Percentiles rank a stretch among this genome's conserved stretches.
phyloP scores from a whole-genome alignment of 2,329 filamentous ascomycete genomes.

The Alternaria arborescens region DNA sequence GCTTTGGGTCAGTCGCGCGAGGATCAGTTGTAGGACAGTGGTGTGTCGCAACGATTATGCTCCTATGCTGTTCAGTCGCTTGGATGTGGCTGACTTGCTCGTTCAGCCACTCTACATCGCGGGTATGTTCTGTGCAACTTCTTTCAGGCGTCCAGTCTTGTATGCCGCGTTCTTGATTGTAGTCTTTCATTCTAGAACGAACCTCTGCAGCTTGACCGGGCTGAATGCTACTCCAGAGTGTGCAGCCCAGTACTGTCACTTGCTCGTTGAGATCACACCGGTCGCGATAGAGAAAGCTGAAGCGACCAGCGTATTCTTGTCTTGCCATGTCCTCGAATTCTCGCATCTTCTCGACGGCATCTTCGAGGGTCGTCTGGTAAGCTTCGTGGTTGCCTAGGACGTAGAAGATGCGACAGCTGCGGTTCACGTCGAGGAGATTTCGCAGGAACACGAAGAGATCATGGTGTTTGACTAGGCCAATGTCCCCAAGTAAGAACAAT shows the following conservation, averaged over 20 bases:
- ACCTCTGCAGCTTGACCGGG: conserved; percentile 3
- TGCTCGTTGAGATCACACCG: not conserved
- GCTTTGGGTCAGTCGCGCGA: conserved; percentile 48
- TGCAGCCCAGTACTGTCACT: not conserved
- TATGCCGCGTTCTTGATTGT: conserved; percentile 6
- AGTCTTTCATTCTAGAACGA: not conserved
- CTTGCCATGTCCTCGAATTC: not conserved
- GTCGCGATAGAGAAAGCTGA: not conserved
- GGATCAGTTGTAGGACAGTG: conserved; percentile 52
- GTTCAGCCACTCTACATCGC: conserved; percentile 58
- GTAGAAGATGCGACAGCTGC: not conserved
- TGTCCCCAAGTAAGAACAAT: not conserved
- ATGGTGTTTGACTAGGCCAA: not conserved
- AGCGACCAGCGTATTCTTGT: not conserved
- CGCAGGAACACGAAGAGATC: not conserved
- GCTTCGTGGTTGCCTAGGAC: not conserved
- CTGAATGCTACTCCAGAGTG: not conserved
- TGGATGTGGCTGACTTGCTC: conserved; percentile 32
- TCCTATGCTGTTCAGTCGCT: conserved; percentile 18
- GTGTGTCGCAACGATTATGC: conserved; percentile 56
- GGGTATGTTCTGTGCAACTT: conserved; percentile 52
- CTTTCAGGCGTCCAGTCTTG: conserved; percentile 31
- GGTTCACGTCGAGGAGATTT: not conserved
- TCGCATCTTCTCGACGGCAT: not conserved
- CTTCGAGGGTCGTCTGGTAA: not conserved